These are phyloP conservation scores for Ceratocystis cubensis DNA, from an alignment of 2,329 filamentous ascomycete species.

Conservation along the genomic window DNA sequence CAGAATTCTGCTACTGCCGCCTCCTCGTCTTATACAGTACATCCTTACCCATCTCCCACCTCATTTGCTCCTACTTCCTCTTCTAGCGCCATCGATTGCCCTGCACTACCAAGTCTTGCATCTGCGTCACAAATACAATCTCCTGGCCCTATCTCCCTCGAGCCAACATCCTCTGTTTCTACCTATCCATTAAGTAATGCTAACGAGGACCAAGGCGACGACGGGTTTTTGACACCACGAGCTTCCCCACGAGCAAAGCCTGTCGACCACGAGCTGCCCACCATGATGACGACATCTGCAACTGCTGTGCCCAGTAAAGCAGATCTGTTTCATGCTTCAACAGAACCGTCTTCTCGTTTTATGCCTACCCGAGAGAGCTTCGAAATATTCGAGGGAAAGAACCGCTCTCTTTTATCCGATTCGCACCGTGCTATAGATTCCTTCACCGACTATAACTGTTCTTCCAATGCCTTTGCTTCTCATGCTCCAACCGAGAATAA, in stretches of 20 bases:
- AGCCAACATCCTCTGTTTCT: neutral
- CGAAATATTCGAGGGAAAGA: constrained; percentile 14
- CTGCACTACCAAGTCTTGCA: constrained; percentile 4
- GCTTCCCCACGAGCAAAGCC: constrained; percentile 16
- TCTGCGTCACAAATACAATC: neutral
- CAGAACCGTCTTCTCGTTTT: constrained; percentile 31
- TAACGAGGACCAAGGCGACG: constrained; percentile 14
- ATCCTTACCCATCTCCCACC: constrained; percentile 14
- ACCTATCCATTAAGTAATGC: constrained; percentile 15
- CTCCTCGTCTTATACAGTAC: constrained; percentile 16
- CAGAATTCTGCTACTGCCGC: constrained; percentile 6
- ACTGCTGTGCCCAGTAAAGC: constrained; percentile 11
- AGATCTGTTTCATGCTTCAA: constrained; percentile 30
- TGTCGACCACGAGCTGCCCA: constrained; percentile 13
- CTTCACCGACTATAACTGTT: constrained; percentile 11
- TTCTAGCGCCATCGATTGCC: neutral
- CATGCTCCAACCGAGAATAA: constrained; percentile 11
- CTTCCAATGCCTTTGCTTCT: constrained; percentile 15
- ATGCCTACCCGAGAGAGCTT: constrained; percentile 26
- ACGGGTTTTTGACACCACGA: constrained; percentile 19
- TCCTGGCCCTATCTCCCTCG: neutral
- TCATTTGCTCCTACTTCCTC: neutral
- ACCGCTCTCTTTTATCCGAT: neutral
- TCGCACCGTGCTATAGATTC: constrained; percentile 10
- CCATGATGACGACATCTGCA: constrained; percentile 20